Percentiles rank a stretch among this genome's conserved stretches.
Conservation (phyloP, 306 rosid genomes). For the Trifolium fragiferum region DNA sequence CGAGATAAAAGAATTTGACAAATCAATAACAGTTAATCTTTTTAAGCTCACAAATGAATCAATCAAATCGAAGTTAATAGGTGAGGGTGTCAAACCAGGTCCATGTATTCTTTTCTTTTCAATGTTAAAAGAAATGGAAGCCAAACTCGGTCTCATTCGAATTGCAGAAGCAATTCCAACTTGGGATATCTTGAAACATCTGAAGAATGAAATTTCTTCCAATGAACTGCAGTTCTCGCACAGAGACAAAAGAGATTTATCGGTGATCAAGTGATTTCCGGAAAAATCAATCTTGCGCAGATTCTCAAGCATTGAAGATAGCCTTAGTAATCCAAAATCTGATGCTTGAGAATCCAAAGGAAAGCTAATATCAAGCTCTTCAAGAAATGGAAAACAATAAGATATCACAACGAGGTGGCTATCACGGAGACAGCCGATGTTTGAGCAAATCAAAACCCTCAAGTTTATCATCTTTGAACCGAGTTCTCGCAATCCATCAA, state of each 20-base stretch:
- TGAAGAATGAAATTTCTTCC: conserved; percentile 54
- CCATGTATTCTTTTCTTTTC: conserved; percentile 46
- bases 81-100: conserved; percentile 43
- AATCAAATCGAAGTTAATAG: conserved; percentile 36
- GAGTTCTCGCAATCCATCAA: too few relatives aligned
- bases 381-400: too few relatives aligned
- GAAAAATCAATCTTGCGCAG: conserved; percentile 67
- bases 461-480: too few relatives aligned
- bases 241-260: conserved; percentile 54
- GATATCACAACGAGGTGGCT: too few relatives aligned
- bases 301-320: too few relatives aligned
- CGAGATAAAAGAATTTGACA: conserved; percentile 54
- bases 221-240: conserved; percentile 53
- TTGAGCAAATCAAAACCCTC: too few relatives aligned
- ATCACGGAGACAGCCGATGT: too few relatives aligned
- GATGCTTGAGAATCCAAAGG: too few relatives aligned
- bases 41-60: conserved; percentile 45
- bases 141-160: conserved; percentile 48
- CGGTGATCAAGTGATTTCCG: conserved; percentile 63
- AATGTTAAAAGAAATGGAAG: conserved; percentile 50
- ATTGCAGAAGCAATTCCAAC: conserved; percentile 59
- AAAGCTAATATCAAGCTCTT: too few relatives aligned
- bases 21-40: conserved; percentile 51
- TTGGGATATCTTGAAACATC: conserved; percentile 59
- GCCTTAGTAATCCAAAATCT: too few relatives aligned